Evolutionary conservation across 768 basidiomycete genomes (phyloP), one percentile per base, ranked within the genome.

Genomic region (Serpula lacrymans): DNA sequence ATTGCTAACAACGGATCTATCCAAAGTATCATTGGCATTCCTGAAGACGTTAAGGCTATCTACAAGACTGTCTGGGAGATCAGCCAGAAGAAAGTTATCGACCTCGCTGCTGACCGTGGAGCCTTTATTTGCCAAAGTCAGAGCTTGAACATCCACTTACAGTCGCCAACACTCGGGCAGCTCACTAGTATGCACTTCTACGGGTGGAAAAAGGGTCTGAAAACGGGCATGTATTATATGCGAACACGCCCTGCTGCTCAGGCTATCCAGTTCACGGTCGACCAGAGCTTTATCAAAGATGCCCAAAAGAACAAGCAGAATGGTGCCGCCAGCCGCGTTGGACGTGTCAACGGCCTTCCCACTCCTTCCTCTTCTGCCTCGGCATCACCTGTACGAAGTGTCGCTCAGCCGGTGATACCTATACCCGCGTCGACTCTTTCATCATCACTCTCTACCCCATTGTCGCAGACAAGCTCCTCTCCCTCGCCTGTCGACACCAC

Each of bases 11-110:
- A 92, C 55, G 95, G 87, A 20, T 88, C 85, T 5, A 64, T 88
- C 20, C 91, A 95, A 60, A 88, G 81, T 59, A 91, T 97, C 50
- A 84, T 89, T 20, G 77, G 58, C 34, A 91, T 98, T 50, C 94
- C 95, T 2, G 83, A 82, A 43, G 80, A 96, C 50, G 75, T 94
- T 67, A 97, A 96, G 68, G 88, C 89, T 0, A 93, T 99, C 69
- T 99, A 99, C 81, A 97, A 97, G 74, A 99, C 95, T n/a, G 95
- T 97, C 35, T 99, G 95, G 95, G 95, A 99, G 71, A 94, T 99
- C 64, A 84, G 80, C 32, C 95, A 98, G 72, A 98, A 97, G 88
- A 93, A 90, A 60, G 82, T 99, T 49, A 83, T 99, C 43, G 96
- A 99, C 69, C 76, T 99, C 52, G 87, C 96, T 38, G 96, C 96